A percentile compares a stretch with the other conserved stretches of the same genome.
Evolutionary conservation across 495 filamentous ascomycete genomes (phyloP).

Genomic region (Penicillium taxi): DNA sequence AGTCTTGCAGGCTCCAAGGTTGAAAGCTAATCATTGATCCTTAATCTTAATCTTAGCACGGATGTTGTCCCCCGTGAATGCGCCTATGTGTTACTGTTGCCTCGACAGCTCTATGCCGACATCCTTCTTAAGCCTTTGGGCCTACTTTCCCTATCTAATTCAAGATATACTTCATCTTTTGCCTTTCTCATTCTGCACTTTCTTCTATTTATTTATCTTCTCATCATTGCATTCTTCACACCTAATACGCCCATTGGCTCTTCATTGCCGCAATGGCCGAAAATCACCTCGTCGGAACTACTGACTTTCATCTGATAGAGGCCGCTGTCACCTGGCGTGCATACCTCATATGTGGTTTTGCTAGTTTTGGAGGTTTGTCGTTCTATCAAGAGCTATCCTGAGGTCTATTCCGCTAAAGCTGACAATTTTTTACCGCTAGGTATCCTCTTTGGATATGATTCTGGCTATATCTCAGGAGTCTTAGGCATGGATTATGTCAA

Average conservation of each 20-base stretch:
- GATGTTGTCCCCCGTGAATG: no score
- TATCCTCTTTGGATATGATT: constrained; percentile 47
- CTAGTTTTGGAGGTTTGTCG: constrained; percentile 43
- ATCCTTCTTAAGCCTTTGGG: constrained; percentile 7
- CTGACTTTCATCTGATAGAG: constrained; percentile 37
- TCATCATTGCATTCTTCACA: constrained; percentile 1
- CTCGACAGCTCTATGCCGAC: constrained; percentile 1
- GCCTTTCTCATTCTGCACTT: constrained; percentile 2
- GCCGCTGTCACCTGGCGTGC: constrained; percentile 54
- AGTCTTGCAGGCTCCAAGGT: not conserved
- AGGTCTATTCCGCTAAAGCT: not conserved
- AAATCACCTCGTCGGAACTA: constrained; percentile 9
- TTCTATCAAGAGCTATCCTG: not conserved
- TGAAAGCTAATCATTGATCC: no score
- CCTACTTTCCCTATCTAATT: not conserved
- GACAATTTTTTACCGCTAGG: constrained; percentile 4
- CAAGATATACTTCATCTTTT: not conserved
- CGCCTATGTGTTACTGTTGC: constrained; percentile 14
- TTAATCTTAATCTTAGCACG: no score
- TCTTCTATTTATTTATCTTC: constrained; percentile 6
- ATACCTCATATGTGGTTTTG: constrained; percentile 52
- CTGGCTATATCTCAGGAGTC: constrained; percentile 49
- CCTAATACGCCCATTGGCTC: no score
- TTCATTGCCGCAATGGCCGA: constrained; percentile 6
- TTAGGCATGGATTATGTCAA: constrained; percentile 47